Evolutionary conservation across 1,284 basidiomycete species (phyloP), one percentile per base, ranked within the genome.

Genomic region (Flammula alnicola): DNA sequence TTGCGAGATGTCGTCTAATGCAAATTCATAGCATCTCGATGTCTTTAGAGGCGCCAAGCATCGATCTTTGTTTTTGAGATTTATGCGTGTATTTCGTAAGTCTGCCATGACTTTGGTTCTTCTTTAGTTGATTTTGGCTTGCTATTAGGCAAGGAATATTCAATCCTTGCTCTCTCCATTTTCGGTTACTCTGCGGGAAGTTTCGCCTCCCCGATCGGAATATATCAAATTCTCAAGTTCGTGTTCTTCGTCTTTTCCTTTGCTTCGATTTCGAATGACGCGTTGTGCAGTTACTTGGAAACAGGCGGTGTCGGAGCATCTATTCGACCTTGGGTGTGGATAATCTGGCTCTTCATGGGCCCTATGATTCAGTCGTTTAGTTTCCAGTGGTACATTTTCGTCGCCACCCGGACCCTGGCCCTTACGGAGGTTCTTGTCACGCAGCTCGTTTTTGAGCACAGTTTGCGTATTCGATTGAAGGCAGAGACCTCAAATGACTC

Each of bases 271-370:
- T 22, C 16, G 25, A n/a, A 4, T 36, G 16, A 14, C 10, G 7
- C 27, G 36, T 10, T 12, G n/a, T 14, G 10, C 39, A 73, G 71
- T 11, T 48, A 47, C 45, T 39, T 56, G 26, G 57, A 59, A 47
- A 56, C 44, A 3, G 41, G 40, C n/a, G 51, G 49, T 10, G 37
- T 10, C 16, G 54, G 42, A 3, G 36, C 55, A 37, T 44, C 35
- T 4, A 58, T 77, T 8, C 63, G 68, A 7, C 80, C 79, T 0
- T 80, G 75, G 78, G 76, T 88, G 16, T 91, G 88, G 87, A 77
- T 89, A n/a, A 29, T 69, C 2, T 71, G 77, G 61, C 72, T 90
- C 7, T 83, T 87, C 63, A 14, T 83, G 2, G 86, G 81, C 5
- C 70, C 63, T 25, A 65, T 61, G 46, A 50, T 77, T 65, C 69